Percentiles rank a stretch among this genome's conserved stretches.
These are phyloP conservation scores for Ophiocordyceps camponoti-leonardi DNA, from an alignment of 2,329 filamentous ascomycete genomes.

Conservation along the genomic window DNA sequence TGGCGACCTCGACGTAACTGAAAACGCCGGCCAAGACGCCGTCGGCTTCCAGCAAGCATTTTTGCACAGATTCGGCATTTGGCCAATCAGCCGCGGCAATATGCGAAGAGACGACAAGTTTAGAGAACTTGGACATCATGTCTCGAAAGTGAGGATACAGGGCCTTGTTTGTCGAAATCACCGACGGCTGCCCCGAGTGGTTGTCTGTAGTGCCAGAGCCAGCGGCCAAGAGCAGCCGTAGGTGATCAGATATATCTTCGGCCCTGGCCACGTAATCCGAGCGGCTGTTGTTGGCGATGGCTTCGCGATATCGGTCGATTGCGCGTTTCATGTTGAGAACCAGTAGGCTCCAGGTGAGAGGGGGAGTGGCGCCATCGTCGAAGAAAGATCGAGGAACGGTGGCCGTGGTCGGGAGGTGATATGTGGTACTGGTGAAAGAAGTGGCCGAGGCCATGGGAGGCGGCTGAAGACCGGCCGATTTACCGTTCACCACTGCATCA, in stretches of 20 bases:
- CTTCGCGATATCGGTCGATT: constrained; percentile 77
- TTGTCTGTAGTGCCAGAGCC: constrained; percentile 97
- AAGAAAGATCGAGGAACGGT: constrained; percentile 71
- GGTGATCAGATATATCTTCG: constrained; percentile 96
- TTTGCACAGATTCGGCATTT: constrained; percentile 80
- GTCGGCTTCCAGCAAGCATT: constrained; percentile 94
- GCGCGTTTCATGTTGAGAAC: constrained; percentile 86
- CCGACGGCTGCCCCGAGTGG: constrained; percentile 96
- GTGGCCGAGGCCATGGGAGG: constrained; percentile 41
- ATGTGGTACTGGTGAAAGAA: constrained; percentile 41
- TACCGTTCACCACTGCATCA: constrained; percentile 33
- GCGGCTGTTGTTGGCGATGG: constrained; percentile 66
- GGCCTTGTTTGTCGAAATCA: constrained; percentile 95
- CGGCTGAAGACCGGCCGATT: constrained; percentile 18
- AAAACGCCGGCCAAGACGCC: constrained; percentile 87
- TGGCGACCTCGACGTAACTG: constrained; percentile 88
- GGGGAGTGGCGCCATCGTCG: constrained; percentile 66
- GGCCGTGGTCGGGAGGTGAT: constrained; percentile 38
- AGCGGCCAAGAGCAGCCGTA: constrained; percentile 82
- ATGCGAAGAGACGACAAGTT: constrained; percentile 91
- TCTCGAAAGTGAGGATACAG: constrained; percentile 94
- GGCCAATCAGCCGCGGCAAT: constrained; percentile 95
- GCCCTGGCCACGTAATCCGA: constrained; percentile 85
- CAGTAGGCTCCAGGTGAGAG: constrained; percentile 76
- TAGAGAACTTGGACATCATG: constrained; percentile 99